phyloP scores from a whole-genome alignment of 1,284 basidiomycete species.

The Rhizoctonia solani region DNA sequence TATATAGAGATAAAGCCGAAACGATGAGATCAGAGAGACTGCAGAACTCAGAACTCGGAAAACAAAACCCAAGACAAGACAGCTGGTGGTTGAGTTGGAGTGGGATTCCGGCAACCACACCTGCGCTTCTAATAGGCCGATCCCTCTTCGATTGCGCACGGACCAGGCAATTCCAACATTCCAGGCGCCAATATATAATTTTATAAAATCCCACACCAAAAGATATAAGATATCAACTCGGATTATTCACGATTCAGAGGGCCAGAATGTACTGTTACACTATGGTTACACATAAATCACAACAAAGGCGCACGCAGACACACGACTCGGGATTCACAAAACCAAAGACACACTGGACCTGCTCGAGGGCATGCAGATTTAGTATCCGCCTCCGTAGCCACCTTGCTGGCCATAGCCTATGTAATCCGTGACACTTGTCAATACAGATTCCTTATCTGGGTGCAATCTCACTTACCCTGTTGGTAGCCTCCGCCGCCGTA shows the following conservation, averaged over 20 bases:
- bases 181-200: too few relatives aligned
- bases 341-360: too few relatives aligned
- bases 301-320: slow-evolving; percentile 6
- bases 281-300: slow-evolving; percentile 23
- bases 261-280: slow-evolving; percentile 14
- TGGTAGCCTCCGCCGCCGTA: background rate
- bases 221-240: too few relatives aligned
- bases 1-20: background rate
- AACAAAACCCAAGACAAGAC: slow-evolving; percentile 14
- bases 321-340: too few relatives aligned
- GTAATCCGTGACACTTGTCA: too few relatives aligned
- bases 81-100: slow-evolving; percentile 19
- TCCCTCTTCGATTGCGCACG: slow-evolving; percentile 13
- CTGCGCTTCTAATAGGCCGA: slow-evolving; percentile 26
- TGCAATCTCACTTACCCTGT: background rate
- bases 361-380: too few relatives aligned
- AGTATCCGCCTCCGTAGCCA: background rate
- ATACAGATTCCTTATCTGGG: background rate
- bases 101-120: background rate
- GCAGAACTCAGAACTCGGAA: too few relatives aligned
- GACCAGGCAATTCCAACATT: too few relatives aligned
- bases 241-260: too few relatives aligned
- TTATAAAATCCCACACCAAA: too few relatives aligned
- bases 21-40: too few relatives aligned
- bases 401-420: background rate